Base-by-base conservation (phyloP, 371 early-diverging fungal genomes). In the Rhizopus stolonifer region DNA sequence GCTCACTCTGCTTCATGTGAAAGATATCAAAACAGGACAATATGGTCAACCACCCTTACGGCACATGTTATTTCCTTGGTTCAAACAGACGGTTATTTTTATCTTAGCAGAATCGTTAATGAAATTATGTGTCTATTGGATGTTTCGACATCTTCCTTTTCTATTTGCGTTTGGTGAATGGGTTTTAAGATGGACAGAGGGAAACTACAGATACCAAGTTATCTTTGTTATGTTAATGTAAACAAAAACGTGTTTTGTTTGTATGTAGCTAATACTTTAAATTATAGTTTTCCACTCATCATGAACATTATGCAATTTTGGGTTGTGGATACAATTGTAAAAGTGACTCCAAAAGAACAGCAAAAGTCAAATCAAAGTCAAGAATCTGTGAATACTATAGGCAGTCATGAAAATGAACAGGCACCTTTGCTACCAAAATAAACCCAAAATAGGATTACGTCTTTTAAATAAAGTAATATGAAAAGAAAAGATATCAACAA, bases 281-380 rank as follows among this genome's bases (percentile, higher is more conserved):
- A 17, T 25, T 25, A 19, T 58, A 75, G 75, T 25, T 68, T 84
- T 44, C 86, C 86, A 1, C 58, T 82, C 14, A 63, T 80, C 29
- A 80, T 86, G 83, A 86, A 86, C 33, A 80, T 80, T 33, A 61
- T 81, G 15, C 86, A 86, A 55, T 84, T 83, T 61, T 86, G 86
- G 83, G 69, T 84, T 26, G 76, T 81, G 10, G 86, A 86, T 64
- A 78, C 80, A 19, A 76, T 86, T 53, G 75, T 86, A 17, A 83
- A 83, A 60, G 64, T 70, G 13, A 56, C 61, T 15, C 69, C 66
- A 3, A 23, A 18, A 42, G 32, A 14, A 8, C 33, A 18, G 26
- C 32, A 29, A 6, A 42, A 42, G 22, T 11, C 22, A 9, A 22
- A 8, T 13, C 6, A 45, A 24, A 26, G 25, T 26, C 29, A 45